Percentiles rank a stretch among this genome's conserved stretches.
phyloP scores from a whole-genome alignment of 129 eudicot genomes.

The Heracleum sosnowskyi region DNA sequence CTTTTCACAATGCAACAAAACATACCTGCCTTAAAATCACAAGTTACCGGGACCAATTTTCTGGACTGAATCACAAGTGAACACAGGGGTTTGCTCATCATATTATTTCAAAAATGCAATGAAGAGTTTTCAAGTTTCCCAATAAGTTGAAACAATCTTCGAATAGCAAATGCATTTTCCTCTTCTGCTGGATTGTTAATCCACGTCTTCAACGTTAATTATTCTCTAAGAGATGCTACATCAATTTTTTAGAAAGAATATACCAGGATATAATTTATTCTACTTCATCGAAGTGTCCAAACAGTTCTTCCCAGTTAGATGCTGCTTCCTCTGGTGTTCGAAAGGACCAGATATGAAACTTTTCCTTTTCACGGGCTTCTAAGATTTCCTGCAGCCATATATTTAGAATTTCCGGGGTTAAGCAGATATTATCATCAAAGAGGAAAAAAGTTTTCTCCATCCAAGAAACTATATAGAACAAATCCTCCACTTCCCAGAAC shows the following conservation, averaged over 20 bases:
- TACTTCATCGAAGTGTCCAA: slow-evolving; percentile 36
- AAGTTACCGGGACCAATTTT: background rate
- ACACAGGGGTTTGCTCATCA: background rate
- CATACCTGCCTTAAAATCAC: background rate
- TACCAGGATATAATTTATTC: background rate
- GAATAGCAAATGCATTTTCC: background rate
- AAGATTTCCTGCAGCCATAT: slow-evolving; percentile 56
- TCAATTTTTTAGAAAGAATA: background rate
- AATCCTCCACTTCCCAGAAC: slow-evolving; percentile 59
- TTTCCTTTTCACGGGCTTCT: slow-evolving; percentile 54
- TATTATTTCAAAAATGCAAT: background rate
- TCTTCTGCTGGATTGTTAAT: background rate
- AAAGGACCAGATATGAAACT: slow-evolving; percentile 60
- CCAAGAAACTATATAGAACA: background rate
- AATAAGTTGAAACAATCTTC: background rate
- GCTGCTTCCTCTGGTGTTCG: slow-evolving; percentile 68
- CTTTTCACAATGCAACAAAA: background rate
- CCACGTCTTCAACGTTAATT: background rate
- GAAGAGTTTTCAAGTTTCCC: background rate
- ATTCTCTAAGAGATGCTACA: background rate
- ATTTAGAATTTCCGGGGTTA: background rate
- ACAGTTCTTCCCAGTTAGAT: slow-evolving; percentile 33
- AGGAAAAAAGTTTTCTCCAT: background rate
- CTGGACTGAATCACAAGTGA: background rate
- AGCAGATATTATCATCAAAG: background rate